These are phyloP conservation scores for Aureobasidium pullulans DNA, from an alignment of 2,329 filamentous ascomycete genomes.

Conservation along the genomic window DNA sequence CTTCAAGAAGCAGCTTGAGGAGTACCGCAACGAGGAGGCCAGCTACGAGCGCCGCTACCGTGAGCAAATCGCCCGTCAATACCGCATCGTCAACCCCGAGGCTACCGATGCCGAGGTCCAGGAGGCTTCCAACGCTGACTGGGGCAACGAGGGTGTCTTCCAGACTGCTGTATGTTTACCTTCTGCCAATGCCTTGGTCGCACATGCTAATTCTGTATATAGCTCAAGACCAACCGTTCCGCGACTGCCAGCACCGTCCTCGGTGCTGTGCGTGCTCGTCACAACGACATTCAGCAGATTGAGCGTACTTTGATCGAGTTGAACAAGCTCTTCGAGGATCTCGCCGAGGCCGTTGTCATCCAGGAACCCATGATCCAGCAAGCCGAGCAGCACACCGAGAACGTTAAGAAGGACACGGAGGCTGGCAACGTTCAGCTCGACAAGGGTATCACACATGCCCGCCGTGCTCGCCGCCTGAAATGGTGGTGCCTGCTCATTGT, in stretches of 20 bases:
- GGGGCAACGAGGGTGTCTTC: slow-evolving; percentile 74
- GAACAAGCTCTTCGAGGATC: slow-evolving; percentile 62
- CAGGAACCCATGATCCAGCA: slow-evolving; percentile 59
- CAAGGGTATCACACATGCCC: slow-evolving; percentile 59
- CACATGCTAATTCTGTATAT: slow-evolving; percentile 10
- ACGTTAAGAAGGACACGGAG: slow-evolving; percentile 60
- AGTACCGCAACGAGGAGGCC: slow-evolving; percentile 64
- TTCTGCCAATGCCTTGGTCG: background rate
- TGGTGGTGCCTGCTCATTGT: slow-evolving; percentile 66
- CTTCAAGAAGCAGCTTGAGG: slow-evolving; percentile 64
- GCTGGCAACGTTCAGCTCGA: slow-evolving; percentile 63
- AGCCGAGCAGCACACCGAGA: slow-evolving; percentile 57
- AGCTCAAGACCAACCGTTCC: slow-evolving; percentile 69
- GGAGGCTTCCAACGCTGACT: slow-evolving; percentile 61
- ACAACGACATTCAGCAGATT: slow-evolving; percentile 76
- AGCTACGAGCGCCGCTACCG: slow-evolving; percentile 64
- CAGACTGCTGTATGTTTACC: slow-evolving; percentile 62
- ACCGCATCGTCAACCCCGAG: slow-evolving; percentile 72
- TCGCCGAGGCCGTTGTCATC: slow-evolving; percentile 65
- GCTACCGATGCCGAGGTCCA: slow-evolving; percentile 66
- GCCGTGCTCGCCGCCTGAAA: slow-evolving; percentile 65
- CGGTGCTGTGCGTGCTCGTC: slow-evolving; percentile 70
- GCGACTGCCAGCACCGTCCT: slow-evolving; percentile 67
- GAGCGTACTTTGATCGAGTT: slow-evolving; percentile 68
- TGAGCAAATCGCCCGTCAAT: slow-evolving; percentile 73